Base-by-base conservation (phyloP, 2,329 filamentous ascomycete genomes). In the Exophiala sp. region DNA sequence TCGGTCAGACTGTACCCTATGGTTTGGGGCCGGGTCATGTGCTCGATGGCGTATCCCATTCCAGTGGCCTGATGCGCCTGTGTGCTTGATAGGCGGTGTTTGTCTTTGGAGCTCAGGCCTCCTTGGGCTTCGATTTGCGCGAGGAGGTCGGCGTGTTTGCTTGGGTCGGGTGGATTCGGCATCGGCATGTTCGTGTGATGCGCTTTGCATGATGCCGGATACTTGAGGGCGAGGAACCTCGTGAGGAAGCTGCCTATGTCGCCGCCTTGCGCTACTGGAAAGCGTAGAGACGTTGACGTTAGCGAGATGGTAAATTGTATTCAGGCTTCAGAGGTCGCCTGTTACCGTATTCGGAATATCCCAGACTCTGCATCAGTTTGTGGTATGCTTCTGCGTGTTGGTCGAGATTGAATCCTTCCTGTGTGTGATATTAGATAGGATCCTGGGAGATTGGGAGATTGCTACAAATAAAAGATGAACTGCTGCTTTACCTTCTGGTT, bases 321-420 rank as follows among this genome's bases (percentile, higher is more conserved):
- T n/a, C n/a, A n/a, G n/a, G n/a, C n/a, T n/a, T n/a, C n/a, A n/a
- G n/a, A n/a, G n/a, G n/a, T n/a, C n/a, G n/a, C n/a, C n/a, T n/a
- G n/a, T n/a, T 43, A 53, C 47, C 51, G 51, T 83, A 86, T 67
- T 79, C 14, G 3, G 29, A 69, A 62, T 85, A 88, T 0, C 83
- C 82, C 2, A 88, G 73, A 7, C 74, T 72, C 4, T 77, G 66
- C 85, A 88, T 88, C 7, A 88, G 68, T 48, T 80, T 81, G 63
- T 88, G 78, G 56, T 80, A 70, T 0, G 75, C 74, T 63, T 87
- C 80, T 2, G 81, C 80, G 58, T 84, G 83, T 57, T 84, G 77
- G 18, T 71, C 69, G 13, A 79, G 60, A 2, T 72, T 74, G 52
- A 85, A 85, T 0, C 81, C 80, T 23, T 35, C n/a, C n/a, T n/a